phyloP scores from a whole-genome alignment of 495 filamentous ascomycete genomes.

The Xylona heveae region DNA sequence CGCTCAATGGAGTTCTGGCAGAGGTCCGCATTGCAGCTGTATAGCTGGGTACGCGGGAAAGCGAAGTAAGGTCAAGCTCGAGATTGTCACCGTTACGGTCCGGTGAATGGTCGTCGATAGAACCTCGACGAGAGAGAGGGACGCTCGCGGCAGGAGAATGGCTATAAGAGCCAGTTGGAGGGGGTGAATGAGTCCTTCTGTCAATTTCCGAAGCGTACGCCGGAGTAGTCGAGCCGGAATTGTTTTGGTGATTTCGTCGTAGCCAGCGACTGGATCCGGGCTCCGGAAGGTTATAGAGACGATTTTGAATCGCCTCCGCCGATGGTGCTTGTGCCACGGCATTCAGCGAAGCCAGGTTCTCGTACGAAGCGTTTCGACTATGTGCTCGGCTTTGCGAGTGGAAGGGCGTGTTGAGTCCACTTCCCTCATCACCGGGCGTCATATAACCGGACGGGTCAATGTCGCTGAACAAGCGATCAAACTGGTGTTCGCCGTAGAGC shows the following conservation, averaged over 20 bases:
- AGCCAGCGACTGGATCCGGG: slow-evolving; percentile 7
- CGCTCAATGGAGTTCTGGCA: slow-evolving; percentile 24
- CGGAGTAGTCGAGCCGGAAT: not conserved
- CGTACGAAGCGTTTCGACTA: slow-evolving; percentile 54
- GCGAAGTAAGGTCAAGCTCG: slow-evolving; percentile 37
- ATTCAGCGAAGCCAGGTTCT: slow-evolving; percentile 50
- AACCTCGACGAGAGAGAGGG: slow-evolving; percentile 2
- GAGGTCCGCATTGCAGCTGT: slow-evolving; percentile 47
- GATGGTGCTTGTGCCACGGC: slow-evolving; percentile 30
- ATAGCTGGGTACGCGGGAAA: slow-evolving; percentile 66
- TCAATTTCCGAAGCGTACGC: not conserved
- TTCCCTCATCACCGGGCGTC: slow-evolving; percentile 44
- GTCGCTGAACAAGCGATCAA: slow-evolving; percentile 78
- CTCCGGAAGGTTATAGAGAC: slow-evolving; percentile 35
- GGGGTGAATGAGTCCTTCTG: not conserved
- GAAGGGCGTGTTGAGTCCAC: slow-evolving; percentile 56
- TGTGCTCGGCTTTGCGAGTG: slow-evolving; percentile 50
- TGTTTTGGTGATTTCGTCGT: slow-evolving; percentile 7
- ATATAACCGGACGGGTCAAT: slow-evolving; percentile 55
- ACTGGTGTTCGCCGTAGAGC: slow-evolving; percentile 63
- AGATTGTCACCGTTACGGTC: slow-evolving; percentile 41
- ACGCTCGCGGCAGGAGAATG: no score
- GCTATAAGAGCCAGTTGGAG: not conserved
- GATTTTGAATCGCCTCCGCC: slow-evolving; percentile 36
- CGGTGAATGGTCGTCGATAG: slow-evolving; percentile 27